Percentiles rank a stretch among this genome's conserved stretches.
These are phyloP conservation scores for Cyclotella cryptica DNA, from an alignment of 108 stramenopile genomes.

Conservation along the genomic window DNA sequence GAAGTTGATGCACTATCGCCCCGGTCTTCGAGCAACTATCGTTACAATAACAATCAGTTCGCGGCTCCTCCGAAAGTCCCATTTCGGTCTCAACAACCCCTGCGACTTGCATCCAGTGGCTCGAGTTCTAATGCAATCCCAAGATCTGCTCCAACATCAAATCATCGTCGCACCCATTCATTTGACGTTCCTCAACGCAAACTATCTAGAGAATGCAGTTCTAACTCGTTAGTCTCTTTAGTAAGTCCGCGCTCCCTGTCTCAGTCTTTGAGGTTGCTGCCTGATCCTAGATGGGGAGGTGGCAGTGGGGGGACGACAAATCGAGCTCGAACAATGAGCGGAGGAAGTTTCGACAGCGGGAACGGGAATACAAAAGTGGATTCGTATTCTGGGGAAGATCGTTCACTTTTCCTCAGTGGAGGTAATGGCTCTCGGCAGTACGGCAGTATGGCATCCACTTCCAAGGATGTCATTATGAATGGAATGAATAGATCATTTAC, in stretches of 20 bases:
- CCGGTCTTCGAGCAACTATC: not conserved
- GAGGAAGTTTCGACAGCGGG: slow-evolving; percentile 26
- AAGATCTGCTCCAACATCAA: not conserved
- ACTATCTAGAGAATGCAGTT: slow-evolving; percentile 14
- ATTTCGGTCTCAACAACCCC: not conserved
- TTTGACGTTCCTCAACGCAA: slow-evolving; percentile 16
- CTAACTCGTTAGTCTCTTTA: slow-evolving; percentile 18
- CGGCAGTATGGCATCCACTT: slow-evolving; percentile 7
- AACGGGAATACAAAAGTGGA: slow-evolving; percentile 17
- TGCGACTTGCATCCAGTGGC: not conserved
- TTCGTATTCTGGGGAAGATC: slow-evolving; percentile 13
- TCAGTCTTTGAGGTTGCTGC: slow-evolving; percentile 36
- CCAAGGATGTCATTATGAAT: slow-evolving; percentile 14
- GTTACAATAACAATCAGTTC: not conserved
- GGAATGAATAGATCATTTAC: not conserved
- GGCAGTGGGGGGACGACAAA: slow-evolving; percentile 23
- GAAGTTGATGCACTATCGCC: slow-evolving; percentile 5
- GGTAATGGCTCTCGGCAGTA: not conserved
- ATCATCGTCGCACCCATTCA: slow-evolving; percentile 40
- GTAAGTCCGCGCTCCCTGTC: slow-evolving; percentile 5
- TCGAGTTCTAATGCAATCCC: not conserved
- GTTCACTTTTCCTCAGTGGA: slow-evolving; percentile 1
- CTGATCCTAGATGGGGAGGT: slow-evolving; percentile 57
- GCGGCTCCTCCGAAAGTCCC: not conserved
- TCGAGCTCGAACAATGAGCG: slow-evolving; percentile 35